Base-by-base conservation (phyloP, 2,329 filamentous ascomycete genomes). In the Aspergillus persii region DNA sequence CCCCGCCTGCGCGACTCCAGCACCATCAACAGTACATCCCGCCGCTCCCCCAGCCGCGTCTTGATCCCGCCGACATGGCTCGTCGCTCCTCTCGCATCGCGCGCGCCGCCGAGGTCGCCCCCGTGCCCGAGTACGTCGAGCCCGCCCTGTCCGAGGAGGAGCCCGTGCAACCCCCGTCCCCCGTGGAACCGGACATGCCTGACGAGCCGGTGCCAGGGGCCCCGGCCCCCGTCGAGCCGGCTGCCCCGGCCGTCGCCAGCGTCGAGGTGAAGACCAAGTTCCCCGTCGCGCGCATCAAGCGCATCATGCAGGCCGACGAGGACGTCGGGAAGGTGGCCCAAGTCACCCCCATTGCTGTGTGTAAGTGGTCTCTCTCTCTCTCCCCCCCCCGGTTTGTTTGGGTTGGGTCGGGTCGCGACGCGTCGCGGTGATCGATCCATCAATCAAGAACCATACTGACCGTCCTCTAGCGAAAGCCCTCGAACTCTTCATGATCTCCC, bases 271-370 rank as follows among this genome's bases (percentile, higher is more conserved):
- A 87, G 76, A 98, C 94, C 36, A 97, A 97, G 71, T 99, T 99
- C 71, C 95, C 95, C 1, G 96, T 96, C 33, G 95, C 95, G 12
- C 86, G 95, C 62, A 99, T 99, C 81, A 99, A 99, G 83, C 88
- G 95, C 54, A 98, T 99, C 70, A 98, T 99, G 95, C 95, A 99
- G 78, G 94, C 94, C 9, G 95, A 99, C 71, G 95, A 99, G 72
- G 95, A 99, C 74, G 93, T 99, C 0, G 95, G 95, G 62, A 99
- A 99, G 79, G 95, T 99, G 8, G 93, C 95, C 3, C 95, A 99
- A 77, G 95, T 98, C 62, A 97, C 95, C 0, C 94, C 94, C 15
- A 96, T 96, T 58, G 95, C 94, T 29, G 94, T 98, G 49, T 87
- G 86, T 86, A 83, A 71, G 84, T 75, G 11, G 11, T 4, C 65